Base-by-base conservation (phyloP, 495 filamentous ascomycete species). In the Daldinia vernicosa region DNA sequence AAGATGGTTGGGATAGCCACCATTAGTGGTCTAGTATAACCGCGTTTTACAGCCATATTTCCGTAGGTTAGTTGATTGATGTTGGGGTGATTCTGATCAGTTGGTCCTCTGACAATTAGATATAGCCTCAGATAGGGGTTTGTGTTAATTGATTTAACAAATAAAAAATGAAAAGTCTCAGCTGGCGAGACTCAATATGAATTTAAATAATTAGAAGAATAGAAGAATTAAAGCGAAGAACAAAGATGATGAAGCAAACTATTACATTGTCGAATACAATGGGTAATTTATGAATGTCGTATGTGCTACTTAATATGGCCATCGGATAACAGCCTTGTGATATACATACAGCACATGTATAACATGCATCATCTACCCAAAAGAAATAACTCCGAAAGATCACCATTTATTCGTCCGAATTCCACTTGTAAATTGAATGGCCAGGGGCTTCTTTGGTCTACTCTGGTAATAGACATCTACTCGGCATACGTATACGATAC, bases 1-100 rank as follows among this genome's bases (percentile, higher is more conserved):
- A 83, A 74, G 24, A 84, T 56, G 3, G 81, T 70, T 0, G 85
- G 83, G 24, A 84, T 40, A n/a, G 84, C 26, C n/a, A 79, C 81
- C 19, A 74, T 56, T 0, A 74, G 56, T 33, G 81, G 77, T 78
- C 26, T 33, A 2, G 60, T 22, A 19, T 43, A 53, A 28, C 66
- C 67, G 19, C 73, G 61, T 32, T 35, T 67, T 12, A 82, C 30
- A 9, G 28, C 24, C 73, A 75, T 75, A 12, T 58, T 65, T 47
- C 14, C 28, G 33, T 39, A 32, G n/a, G n/a, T n/a, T 50, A 15
- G 14, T 58, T 50, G n/a, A 39, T 11, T 37, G 32, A 7, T 0
- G 24, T 53, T 17, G 26, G 30, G 15, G 4, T 12, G 37, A 15
- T 24, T 28, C 19, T 56, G 7, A 32, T 35, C 8, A 32, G 26